Evolutionary conservation across 306 rosid species (phyloP), one percentile per base, ranked within the genome.

Genomic region (Canavalia ensiformis): DNA sequence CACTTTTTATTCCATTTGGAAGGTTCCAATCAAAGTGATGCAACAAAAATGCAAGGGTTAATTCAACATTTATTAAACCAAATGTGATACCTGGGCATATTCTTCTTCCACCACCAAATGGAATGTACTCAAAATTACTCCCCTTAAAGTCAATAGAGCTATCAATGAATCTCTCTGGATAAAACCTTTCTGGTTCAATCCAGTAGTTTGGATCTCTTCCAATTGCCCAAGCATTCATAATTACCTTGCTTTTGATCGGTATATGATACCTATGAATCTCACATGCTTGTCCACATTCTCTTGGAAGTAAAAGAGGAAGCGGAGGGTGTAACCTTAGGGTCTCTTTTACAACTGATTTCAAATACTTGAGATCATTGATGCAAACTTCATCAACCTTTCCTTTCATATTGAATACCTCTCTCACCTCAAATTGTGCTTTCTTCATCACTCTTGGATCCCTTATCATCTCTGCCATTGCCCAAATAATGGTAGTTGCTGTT

Each of bases 61-160:
- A 0, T 35, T 75, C 85, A 74, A 73, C 74, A 35, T 56, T 75
- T 10, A 37, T 37, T 31, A 82, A 57, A 68, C 81, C 81, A 66
- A 33, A 75, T 8, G 58, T 45, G 6, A 46, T 75, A 0, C 81
- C 81, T 0, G 85, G 81, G 37, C 85, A 75, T 28, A 68, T 82
- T 75, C 85, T 86, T 69, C 79, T 86, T 59, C 85, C 84, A 13
- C 78, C 80, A 44, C 89, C 89, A 70, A 85, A 85, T 31, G 75
- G 80, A 3, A 81, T 81, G 47, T 52, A 81, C 68, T 81, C 75
- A 54, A 81, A 81, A 28, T 74, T 66, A 25, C 1, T 25, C 0
- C 71, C 85, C 45, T 67, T 82, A n/a, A 44, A 67, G 55, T 82
- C 81, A 67, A 75, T 12, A 12, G 81, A 45, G 6, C 65, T 28